phyloP scores from a whole-genome alignment of 1,284 basidiomycete genomes.

The Mixia osmundae region DNA sequence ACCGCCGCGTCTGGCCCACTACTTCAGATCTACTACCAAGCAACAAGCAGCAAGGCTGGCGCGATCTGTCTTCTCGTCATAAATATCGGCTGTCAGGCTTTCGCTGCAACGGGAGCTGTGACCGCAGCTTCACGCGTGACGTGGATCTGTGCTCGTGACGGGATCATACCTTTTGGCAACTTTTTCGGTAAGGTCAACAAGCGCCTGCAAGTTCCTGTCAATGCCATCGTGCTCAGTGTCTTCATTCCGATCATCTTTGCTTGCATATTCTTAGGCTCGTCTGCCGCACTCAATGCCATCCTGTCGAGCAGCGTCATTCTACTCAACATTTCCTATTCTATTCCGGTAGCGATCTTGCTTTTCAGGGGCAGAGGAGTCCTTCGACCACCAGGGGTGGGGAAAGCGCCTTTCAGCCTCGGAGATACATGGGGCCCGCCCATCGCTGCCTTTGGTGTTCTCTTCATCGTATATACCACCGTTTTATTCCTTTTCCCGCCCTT shows the following conservation, averaged over 20 bases:
- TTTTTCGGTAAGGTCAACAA: no score
- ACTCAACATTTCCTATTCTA: slow-evolving; percentile 25
- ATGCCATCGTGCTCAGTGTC: no score
- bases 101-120: slow-evolving; percentile 26
- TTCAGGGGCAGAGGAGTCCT: slow-evolving; percentile 23
- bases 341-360: slow-evolving; percentile 24
- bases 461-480: slow-evolving; percentile 24
- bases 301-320: slow-evolving; percentile 24
- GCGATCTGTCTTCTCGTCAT: slow-evolving; percentile 41
- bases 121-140: slow-evolving; percentile 42
- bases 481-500: slow-evolving; percentile 30
- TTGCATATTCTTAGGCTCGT: slow-evolving; percentile 33
- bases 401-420: slow-evolving; percentile 19
- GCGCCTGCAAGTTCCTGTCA: no score
- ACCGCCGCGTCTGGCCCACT: slow-evolving; percentile 37
- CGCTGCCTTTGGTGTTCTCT: slow-evolving; percentile 24
- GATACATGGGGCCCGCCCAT: slow-evolving; percentile 11
- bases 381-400: slow-evolving; percentile 17
- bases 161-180: slow-evolving; percentile 35
- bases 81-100: no score
- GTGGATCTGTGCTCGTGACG: slow-evolving; percentile 45
- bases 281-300: slow-evolving; percentile 28
- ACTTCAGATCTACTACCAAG: slow-evolving; percentile 38
- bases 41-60: slow-evolving; percentile 35
- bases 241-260: no score